A percentile compares a stretch with the other conserved stretches of the same genome.
Evolutionary conservation across 306 rosid species (phyloP).

Genomic region (Urtica urens): DNA sequence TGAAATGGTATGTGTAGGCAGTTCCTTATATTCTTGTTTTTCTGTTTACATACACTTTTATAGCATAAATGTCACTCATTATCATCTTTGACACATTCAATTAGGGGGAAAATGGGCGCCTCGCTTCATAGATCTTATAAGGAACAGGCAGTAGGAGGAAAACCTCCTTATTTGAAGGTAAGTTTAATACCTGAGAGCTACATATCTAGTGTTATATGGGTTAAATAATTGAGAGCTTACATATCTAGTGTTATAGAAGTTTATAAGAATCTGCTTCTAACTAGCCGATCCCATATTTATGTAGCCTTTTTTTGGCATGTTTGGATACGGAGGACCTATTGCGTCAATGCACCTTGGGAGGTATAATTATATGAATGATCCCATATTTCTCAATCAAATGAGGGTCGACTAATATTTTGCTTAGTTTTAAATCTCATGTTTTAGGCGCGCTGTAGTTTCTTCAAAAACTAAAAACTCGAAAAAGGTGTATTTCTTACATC

Average conservation of each 20-base stretch:
- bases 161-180: constrained; percentile 50
- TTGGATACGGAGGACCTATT: constrained; percentile 56
- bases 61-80: neutral
- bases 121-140: constrained; percentile 34
- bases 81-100: neutral
- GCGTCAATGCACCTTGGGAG: constrained; percentile 62
- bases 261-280: too few species aligned
- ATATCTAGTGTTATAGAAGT: too few species aligned
- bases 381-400: neutral
- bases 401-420: neutral
- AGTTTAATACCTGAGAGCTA: neutral
- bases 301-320: constrained; percentile 68
- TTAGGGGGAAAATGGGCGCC: constrained; percentile 63
- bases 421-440: constrained; percentile 4
- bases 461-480: constrained; percentile 35
- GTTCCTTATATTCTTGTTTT: neutral
- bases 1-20: constrained; percentile 34
- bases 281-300: constrained; percentile 3
- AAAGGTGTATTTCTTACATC: constrained; percentile 33
- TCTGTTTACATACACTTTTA: neutral
- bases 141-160: constrained; percentile 39
- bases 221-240: too few species aligned
- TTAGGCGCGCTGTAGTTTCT: constrained; percentile 37
- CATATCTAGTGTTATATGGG: too few species aligned
- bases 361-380: constrained; percentile 19